Percentiles rank a stretch among this genome's conserved stretches.
These are phyloP conservation scores for Omphalotus guepiniiformis DNA, from an alignment of 768 basidiomycete species.

Conservation along the genomic window DNA sequence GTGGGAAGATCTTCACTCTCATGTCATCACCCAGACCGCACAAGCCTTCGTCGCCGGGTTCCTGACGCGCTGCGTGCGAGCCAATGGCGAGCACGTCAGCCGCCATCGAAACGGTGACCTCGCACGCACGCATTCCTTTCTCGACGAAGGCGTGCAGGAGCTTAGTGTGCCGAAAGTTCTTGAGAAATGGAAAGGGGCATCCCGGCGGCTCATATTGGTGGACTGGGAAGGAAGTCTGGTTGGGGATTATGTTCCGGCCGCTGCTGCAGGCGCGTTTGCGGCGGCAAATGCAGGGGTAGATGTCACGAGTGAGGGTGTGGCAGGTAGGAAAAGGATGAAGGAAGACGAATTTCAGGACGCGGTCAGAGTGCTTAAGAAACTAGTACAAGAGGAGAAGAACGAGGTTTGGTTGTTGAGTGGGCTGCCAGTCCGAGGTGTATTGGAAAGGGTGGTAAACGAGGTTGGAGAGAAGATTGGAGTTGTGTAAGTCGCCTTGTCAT, in stretches of 20 bases:
- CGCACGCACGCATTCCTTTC: background rate
- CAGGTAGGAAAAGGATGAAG: slow-evolving; percentile 4
- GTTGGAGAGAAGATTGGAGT: slow-evolving; percentile 65
- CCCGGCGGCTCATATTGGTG: slow-evolving; percentile 61
- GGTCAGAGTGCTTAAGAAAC: slow-evolving; percentile 47
- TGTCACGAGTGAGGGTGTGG: background rate
- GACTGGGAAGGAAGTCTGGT: slow-evolving; percentile 68
- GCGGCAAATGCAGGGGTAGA: slow-evolving; percentile 10
- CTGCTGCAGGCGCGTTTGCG: slow-evolving; percentile 50
- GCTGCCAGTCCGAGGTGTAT: slow-evolving; percentile 53
- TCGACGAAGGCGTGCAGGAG: background rate
- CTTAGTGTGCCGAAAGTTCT: slow-evolving; percentile 42
- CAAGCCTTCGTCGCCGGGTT: slow-evolving; percentile 80
- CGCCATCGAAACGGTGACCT: background rate
- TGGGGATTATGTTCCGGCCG: slow-evolving; percentile 4
- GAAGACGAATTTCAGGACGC: slow-evolving; percentile 32
- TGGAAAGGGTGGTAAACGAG: slow-evolving; percentile 58
- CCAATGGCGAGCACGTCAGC: slow-evolving; percentile 60
- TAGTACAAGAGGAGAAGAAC: slow-evolving; percentile 60
- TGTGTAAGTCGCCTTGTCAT: slow-evolving; percentile 44
- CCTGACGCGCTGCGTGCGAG: slow-evolving; percentile 69
- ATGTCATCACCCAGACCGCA: slow-evolving; percentile 83
- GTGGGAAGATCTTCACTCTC: slow-evolving; percentile 67
- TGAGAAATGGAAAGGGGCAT: slow-evolving; percentile 55
- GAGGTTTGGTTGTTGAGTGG: slow-evolving; percentile 85